Base-by-base conservation (phyloP, 2,329 filamentous ascomycete genomes). In the Clarireedia paspali region DNA sequence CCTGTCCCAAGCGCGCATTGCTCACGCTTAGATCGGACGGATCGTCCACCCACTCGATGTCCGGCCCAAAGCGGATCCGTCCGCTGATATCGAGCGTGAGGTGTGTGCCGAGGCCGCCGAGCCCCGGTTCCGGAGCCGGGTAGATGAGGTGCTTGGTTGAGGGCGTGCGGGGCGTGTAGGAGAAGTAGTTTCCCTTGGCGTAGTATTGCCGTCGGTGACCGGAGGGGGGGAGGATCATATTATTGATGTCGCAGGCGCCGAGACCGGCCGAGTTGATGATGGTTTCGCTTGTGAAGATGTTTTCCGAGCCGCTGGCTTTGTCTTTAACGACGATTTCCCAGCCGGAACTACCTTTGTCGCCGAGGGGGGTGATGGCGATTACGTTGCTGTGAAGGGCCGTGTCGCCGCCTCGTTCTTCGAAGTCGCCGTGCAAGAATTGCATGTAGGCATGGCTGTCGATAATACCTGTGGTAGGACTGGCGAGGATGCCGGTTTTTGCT, bases 131-230 rank as follows among this genome's bases (percentile, higher is more conserved):
- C 0, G 92, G 91, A 0, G 88, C 91, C 0, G 94, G 94, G 68
- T 97, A 99, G 50, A 99, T 77, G 23, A 99, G 81, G 10, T 91
- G 83, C 42, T 73, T 77, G 0, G 90, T 91, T 2, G 66, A 67
- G 0, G 90, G 91, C 1, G 68, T 67, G 0, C 84, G 81, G 1
- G 82, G 75, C 0, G 79, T 72, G 74, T 96, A 97, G 30, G 86
- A 88, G 74, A 95, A 97, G 75, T 99, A 99, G 59, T 89, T 92
- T 0, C 94, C 94, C 74, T 99, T 99, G 57, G 92, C 92, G 72
- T 87, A 97, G 75, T 82, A 88, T 5, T 90, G 80, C 24, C 72
- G 79, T 40, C 75, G 74, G 50, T 83, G 83, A 5, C 79, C 72
- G 0, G 74, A 70, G 0, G 73, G 63, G 0, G 85, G 83, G 0